Conservation (phyloP, 1,284 basidiomycete species). For the Phenoliferia sp. region DNA sequence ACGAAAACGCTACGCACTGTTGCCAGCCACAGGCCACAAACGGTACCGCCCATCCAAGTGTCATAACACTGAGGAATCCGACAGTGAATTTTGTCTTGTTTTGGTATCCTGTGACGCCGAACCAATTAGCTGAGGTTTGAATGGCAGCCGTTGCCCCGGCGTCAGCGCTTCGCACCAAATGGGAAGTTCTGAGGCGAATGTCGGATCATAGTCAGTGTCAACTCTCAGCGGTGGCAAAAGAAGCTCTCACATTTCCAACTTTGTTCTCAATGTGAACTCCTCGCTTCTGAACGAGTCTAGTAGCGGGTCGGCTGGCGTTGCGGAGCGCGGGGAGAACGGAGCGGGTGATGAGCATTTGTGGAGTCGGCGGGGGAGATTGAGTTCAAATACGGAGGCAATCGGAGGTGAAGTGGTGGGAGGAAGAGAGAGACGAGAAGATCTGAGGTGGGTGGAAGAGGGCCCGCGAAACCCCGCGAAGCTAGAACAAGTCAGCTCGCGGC, state of each 20-base stretch:
- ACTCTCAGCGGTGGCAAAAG: neutral
- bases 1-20: neutral
- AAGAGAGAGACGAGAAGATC: neutral
- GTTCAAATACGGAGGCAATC: neutral
- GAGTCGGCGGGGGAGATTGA: too few relatives aligned
- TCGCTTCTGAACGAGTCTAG: neutral
- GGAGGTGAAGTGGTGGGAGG: neutral
- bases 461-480: neutral
- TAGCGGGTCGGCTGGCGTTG: neutral
- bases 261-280: neutral
- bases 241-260: neutral
- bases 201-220: neutral
- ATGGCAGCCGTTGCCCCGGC: too few relatives aligned
- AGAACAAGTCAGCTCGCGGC: neutral
- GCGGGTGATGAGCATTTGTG: neutral
- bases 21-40: neutral
- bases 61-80: neutral
- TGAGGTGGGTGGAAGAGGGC: neutral
- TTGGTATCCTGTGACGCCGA: neutral
- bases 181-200: neutral
- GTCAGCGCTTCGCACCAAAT: neutral
- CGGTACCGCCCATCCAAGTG: neutral
- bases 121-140: neutral
- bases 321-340: neutral
- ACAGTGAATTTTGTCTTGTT: neutral